These are phyloP conservation scores for Paramecium sonneborni DNA, from an alignment of 73 alveolate genomes.

Conservation along the genomic window DNA sequence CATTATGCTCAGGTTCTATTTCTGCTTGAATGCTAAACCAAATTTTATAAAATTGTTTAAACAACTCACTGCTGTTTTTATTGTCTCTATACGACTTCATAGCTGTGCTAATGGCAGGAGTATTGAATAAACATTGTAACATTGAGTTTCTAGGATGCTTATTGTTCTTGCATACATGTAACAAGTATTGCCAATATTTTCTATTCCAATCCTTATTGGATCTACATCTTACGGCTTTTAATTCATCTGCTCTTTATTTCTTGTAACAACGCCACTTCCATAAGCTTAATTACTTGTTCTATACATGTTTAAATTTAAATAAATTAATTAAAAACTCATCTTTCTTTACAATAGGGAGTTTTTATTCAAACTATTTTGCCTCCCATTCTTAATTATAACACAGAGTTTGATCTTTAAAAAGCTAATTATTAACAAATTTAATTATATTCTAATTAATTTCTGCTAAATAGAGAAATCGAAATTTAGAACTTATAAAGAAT, in stretches of 20 bases:
- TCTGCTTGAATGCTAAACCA: slow-evolving; percentile 35
- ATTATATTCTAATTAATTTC: not conserved
- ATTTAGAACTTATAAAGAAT: not conserved
- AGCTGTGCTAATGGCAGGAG: slow-evolving; percentile 13
- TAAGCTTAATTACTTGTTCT: slow-evolving; percentile 11
- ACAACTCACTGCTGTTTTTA: slow-evolving; percentile 24
- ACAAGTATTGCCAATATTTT: slow-evolving; percentile 53
- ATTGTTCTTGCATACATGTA: slow-evolving; percentile 38
- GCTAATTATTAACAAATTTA: not conserved
- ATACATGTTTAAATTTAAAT: slow-evolving; percentile 22
- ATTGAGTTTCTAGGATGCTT: slow-evolving; percentile 31
- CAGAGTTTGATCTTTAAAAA: not conserved
- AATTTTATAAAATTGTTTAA: slow-evolving; percentile 8
- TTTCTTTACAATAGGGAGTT: not conserved
- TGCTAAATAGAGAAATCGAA: not conserved
- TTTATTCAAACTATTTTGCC: not conserved
- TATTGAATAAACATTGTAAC: slow-evolving; percentile 41
- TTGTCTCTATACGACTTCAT: not conserved
- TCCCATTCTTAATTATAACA: not conserved
- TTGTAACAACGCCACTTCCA: slow-evolving; percentile 4
- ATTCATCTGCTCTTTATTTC: not conserved
- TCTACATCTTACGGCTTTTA: not conserved
- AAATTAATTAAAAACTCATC: not conserved
- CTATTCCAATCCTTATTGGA: slow-evolving; percentile 11
- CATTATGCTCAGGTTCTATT: slow-evolving; percentile 16